Percentiles rank a stretch among this genome's conserved stretches.
Evolutionary conservation across 2,329 filamentous ascomycete species (phyloP).

Genomic region (Aspergillus sojae): DNA sequence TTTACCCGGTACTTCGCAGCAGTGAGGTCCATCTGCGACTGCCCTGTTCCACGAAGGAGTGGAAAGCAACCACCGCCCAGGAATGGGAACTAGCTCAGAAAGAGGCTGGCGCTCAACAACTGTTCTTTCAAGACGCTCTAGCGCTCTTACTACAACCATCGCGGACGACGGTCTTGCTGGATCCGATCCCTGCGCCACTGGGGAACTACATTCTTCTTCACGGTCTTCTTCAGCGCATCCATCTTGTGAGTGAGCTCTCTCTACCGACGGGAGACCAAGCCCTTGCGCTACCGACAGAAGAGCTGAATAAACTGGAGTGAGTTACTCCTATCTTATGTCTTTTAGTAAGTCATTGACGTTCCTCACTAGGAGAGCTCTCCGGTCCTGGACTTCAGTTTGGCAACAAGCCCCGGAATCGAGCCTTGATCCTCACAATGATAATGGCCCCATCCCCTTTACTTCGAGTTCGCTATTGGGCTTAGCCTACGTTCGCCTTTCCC

Average conservation of each 20-base stretch:
- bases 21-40: conserved; percentile 41
- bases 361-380: conserved; percentile 31
- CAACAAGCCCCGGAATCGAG: conserved; percentile 40
- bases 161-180: conserved; percentile 28
- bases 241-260: conserved; percentile 37
- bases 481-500: conserved; percentile 36
- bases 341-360: not conserved
- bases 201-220: conserved; percentile 74
- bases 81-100: conserved; percentile 37
- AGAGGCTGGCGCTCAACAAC: conserved; percentile 30
- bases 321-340: not conserved
- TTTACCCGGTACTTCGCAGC: conserved; percentile 40
- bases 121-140: conserved; percentile 40
- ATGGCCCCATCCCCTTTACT: conserved; percentile 38
- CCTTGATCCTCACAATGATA: conserved; percentile 37
- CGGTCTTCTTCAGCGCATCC: conserved; percentile 70
- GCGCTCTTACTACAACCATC: conserved; percentile 35
- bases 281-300: conserved; percentile 34
- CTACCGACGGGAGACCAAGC: conserved; percentile 35
- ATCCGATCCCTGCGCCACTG: conserved; percentile 49
- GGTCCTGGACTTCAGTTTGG: conserved; percentile 40
- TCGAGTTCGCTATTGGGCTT: conserved; percentile 35
- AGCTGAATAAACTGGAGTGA: conserved; percentile 39
- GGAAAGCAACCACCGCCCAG: conserved; percentile 33
- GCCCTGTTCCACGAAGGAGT: conserved; percentile 42